Evolutionary conservation across 2,329 filamentous ascomycete species (phyloP).

Genomic region (Clarireedia monteithiana): DNA sequence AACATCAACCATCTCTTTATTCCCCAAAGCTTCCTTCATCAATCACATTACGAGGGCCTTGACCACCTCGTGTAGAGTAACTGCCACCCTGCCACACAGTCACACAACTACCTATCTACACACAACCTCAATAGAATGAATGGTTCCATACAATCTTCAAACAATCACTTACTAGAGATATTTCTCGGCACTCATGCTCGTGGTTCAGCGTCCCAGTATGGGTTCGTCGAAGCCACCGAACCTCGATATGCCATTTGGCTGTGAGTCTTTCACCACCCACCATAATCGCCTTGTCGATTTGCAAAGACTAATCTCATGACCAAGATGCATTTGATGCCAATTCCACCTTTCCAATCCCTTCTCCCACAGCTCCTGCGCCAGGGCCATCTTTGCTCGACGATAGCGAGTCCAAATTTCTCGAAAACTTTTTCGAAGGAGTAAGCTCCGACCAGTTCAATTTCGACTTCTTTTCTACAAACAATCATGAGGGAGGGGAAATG

Average conservation of each 20-base stretch:
- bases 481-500: slow-evolving; percentile 42
- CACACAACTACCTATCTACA: no score
- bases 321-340: slow-evolving; percentile 38
- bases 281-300: neutral
- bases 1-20: no score
- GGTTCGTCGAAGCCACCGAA: slow-evolving; percentile 50
- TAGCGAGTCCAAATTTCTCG: slow-evolving; percentile 50
- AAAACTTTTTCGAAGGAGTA: slow-evolving; percentile 49
- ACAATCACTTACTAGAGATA: no score
- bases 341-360: slow-evolving; percentile 38
- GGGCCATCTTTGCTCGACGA: slow-evolving; percentile 60
- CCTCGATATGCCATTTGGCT: slow-evolving; percentile 56
- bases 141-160: no score
- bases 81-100: no score
- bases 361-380: slow-evolving; percentile 54
- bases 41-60: no score
- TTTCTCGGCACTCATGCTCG: slow-evolving; percentile 40
- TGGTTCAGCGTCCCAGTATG: slow-evolving; percentile 49
- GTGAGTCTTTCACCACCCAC: slow-evolving; percentile 40
- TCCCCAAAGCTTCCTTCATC: no score
- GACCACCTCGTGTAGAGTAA: no score
- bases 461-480: slow-evolving; percentile 34
- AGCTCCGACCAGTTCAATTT: slow-evolving; percentile 42
- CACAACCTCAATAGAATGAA: no score
- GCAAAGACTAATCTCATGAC: neutral